phyloP scores from a whole-genome alignment of 805 yeast genomes.

The Lipomyces kockii region DNA sequence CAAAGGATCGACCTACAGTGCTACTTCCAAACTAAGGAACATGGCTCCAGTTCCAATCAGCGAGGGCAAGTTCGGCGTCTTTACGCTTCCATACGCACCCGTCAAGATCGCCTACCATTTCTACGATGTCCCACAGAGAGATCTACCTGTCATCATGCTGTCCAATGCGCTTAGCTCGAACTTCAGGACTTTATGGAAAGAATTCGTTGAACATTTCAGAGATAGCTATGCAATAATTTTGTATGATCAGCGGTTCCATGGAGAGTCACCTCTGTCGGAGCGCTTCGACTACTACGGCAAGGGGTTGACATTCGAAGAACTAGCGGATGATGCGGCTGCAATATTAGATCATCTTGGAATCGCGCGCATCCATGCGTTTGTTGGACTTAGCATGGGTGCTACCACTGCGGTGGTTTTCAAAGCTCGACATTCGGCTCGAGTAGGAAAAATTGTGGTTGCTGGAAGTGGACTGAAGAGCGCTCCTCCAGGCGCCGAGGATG shows the following conservation, averaged over 20 bases:
- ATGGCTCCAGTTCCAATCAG: background rate
- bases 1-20: background rate
- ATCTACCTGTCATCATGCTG: conserved; percentile 29
- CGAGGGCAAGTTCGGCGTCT: conserved; percentile 14
- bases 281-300: conserved; percentile 28
- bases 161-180: conserved; percentile 28
- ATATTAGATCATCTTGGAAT: conserved; percentile 31
- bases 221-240: conserved; percentile 27
- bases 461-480: conserved; percentile 21
- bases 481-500: conserved; percentile 17
- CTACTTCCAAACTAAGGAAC: background rate
- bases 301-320: conserved; percentile 24
- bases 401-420: conserved; percentile 28
- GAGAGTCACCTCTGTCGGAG: conserved; percentile 28
- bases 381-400: conserved; percentile 37
- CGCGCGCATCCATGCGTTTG: conserved; percentile 25
- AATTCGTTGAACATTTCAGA: conserved; percentile 27
- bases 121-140: conserved; percentile 2
- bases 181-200: conserved; percentile 25
- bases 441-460: conserved; percentile 32
- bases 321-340: conserved; percentile 30
- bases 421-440: conserved; percentile 21
- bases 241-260: conserved; percentile 36
- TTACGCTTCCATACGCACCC: conserved; percentile 11
- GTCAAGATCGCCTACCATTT: conserved; percentile 23